phyloP scores from a whole-genome alignment of 169 alveolate genomes.

The Eimeria tenella region DNA sequence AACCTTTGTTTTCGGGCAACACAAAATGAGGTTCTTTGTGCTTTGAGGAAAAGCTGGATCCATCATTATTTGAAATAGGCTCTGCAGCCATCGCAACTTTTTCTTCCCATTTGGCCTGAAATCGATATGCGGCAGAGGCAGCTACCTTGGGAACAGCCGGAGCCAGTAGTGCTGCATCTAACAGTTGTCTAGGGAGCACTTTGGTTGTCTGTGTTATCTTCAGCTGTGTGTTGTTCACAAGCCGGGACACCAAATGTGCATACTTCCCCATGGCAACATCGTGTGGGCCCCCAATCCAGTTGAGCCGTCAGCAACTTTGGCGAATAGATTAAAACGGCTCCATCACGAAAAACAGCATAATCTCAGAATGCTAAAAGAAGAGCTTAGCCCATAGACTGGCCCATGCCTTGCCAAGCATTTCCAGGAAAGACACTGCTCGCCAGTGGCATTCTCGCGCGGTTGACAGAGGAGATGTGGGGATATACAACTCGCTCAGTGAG shows the following conservation, averaged over 20 bases:
- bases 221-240: constrained; percentile 50
- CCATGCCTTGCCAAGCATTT: too few species aligned
- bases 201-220: constrained; percentile 35
- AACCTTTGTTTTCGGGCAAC: neutral
- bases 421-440: too few species aligned
- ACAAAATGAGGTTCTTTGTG: neutral
- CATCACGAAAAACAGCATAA: too few species aligned
- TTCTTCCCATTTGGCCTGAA: neutral
- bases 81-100: neutral
- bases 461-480: too few species aligned
- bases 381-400: too few species aligned
- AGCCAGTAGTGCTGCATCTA: constrained; percentile 64
- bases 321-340: too few species aligned
- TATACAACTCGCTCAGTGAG: too few species aligned
- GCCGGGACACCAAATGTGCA: constrained; percentile 10
- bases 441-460: too few species aligned
- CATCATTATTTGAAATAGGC: neutral
- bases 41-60: too few species aligned
- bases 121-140: neutral
- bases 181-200: constrained; percentile 52
- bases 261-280: constrained; percentile 55
- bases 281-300: neutral
- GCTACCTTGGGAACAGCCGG: neutral
- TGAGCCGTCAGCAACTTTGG: too few species aligned
- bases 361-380: too few species aligned